phyloP scores from a whole-genome alignment of 75 land plant genomes.

The Adiantum capillusveneris region DNA sequence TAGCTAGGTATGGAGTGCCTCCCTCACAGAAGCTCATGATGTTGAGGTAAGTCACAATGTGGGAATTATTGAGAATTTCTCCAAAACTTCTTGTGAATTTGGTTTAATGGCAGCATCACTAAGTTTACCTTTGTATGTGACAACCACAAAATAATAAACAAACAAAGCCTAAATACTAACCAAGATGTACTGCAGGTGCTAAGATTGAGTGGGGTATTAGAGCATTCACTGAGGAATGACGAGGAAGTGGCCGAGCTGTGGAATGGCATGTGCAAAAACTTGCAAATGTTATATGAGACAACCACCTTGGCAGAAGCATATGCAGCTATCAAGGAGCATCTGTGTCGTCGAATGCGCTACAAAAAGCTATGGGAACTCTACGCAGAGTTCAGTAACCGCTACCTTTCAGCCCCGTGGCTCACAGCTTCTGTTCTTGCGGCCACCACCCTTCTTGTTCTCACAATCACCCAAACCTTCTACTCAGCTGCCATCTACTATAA shows the following conservation, averaged over 20 bases:
- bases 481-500: background rate
- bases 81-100: no score
- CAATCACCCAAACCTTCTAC: background rate
- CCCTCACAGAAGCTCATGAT: no score
- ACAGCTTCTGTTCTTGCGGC: slow-evolving; percentile 1
- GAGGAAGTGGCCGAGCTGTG: slow-evolving; percentile 1
- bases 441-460: background rate
- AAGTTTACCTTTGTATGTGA: no score
- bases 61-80: no score
- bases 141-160: no score
- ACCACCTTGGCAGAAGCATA: background rate
- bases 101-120: no score
- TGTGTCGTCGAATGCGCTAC: slow-evolving; percentile 7
- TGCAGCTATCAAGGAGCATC: background rate
- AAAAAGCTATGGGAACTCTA: background rate
- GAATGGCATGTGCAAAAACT: background rate
- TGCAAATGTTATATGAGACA: background rate
- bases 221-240: background rate
- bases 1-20: no score
- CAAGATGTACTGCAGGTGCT: no score
- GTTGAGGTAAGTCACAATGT: no score
- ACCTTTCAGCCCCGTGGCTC: slow-evolving; percentile 4
- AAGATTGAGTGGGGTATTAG: no score
- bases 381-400: background rate
- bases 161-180: no score